Percentiles rank a stretch among this genome's conserved stretches.
Evolutionary conservation across 2,329 filamentous ascomycete genomes (phyloP).

Genomic region (Zasmidium cellare): DNA sequence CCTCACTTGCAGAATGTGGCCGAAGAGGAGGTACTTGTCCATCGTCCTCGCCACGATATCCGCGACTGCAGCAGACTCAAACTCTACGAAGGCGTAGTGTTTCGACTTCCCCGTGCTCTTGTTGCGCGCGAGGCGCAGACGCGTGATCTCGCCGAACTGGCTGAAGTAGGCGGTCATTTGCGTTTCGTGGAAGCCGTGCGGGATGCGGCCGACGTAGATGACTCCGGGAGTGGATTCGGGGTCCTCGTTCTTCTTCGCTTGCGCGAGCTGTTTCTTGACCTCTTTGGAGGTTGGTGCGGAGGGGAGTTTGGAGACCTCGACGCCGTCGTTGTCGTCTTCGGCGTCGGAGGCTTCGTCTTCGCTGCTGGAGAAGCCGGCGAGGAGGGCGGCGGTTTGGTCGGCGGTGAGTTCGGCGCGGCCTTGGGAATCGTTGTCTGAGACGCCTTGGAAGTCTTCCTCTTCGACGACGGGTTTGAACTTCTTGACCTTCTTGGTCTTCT

Average conservation of each 20-base stretch:
- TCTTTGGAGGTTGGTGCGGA: slow-evolving; percentile 32
- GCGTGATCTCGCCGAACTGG: slow-evolving; percentile 83
- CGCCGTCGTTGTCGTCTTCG: slow-evolving; percentile 36
- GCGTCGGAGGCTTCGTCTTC: slow-evolving; percentile 41
- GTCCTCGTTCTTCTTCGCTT: slow-evolving; percentile 45
- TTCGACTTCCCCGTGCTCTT: slow-evolving; percentile 87
- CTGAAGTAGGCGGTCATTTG: slow-evolving; percentile 92
- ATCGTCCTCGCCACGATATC: slow-evolving; percentile 93
- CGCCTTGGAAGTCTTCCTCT: slow-evolving; percentile 16
- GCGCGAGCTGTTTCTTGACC: slow-evolving; percentile 46
- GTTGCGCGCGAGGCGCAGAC: slow-evolving; percentile 83
- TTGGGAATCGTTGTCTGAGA: slow-evolving; percentile 24
- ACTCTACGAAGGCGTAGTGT: slow-evolving; percentile 95
- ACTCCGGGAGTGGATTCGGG: slow-evolving; percentile 66
- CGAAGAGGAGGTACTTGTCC: slow-evolving; percentile 96
- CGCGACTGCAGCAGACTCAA: slow-evolving; percentile 73
- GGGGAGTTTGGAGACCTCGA: slow-evolving; percentile 40
- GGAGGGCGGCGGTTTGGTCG: slow-evolving; percentile 52
- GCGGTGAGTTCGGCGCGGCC: slow-evolving; percentile 36
- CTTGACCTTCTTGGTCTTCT: slow-evolving; percentile 16
- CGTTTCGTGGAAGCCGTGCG: slow-evolving; percentile 95
- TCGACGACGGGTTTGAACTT: slow-evolving; percentile 21
- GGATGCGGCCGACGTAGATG: slow-evolving; percentile 86
- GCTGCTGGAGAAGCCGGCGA: slow-evolving; percentile 53
- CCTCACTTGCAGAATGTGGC: slow-evolving; percentile 88